Percentiles rank a stretch among this genome's conserved stretches.
These are phyloP conservation scores for Iris macrosiphon DNA, from an alignment of 106 monocot genomes.

Conservation along the genomic window DNA sequence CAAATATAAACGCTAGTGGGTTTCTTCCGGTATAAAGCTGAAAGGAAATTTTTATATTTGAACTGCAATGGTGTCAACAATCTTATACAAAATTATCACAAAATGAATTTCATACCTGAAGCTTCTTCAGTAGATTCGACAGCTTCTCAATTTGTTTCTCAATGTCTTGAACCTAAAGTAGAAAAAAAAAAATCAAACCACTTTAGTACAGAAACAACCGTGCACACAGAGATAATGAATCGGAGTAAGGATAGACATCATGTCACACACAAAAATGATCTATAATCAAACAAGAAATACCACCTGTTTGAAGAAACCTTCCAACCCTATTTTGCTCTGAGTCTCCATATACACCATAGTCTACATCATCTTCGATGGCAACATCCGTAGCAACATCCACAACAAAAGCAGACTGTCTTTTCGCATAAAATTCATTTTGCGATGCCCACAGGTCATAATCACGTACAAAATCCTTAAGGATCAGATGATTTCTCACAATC, in stretches of 20 bases:
- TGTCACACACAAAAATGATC: not conserved
- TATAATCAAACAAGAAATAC: not conserved
- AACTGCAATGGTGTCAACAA: too few relatives aligned
- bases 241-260: not conserved
- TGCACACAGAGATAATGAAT: not conserved
- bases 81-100: not conserved
- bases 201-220: not conserved
- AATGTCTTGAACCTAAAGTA: constrained; percentile 39
- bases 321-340: constrained; percentile 55
- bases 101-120: constrained; percentile 51
- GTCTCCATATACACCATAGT: too few relatives aligned
- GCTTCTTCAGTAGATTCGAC: constrained; percentile 30
- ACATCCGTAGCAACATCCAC: too few relatives aligned
- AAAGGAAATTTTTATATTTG: too few relatives aligned
- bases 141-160: constrained; percentile 47
- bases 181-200: not conserved
- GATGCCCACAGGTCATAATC: too few relatives aligned
- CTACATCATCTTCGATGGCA: too few relatives aligned
- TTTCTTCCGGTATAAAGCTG: too few relatives aligned
- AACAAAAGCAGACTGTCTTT: too few relatives aligned
- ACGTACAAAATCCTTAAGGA: too few relatives aligned
- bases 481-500: too few relatives aligned
- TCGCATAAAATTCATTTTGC: too few relatives aligned
- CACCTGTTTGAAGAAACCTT: constrained; percentile 86
- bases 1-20: too few relatives aligned